Evolutionary conservation across 1,284 basidiomycete species (phyloP).

Genomic region (Amylostereum areolatum): DNA sequence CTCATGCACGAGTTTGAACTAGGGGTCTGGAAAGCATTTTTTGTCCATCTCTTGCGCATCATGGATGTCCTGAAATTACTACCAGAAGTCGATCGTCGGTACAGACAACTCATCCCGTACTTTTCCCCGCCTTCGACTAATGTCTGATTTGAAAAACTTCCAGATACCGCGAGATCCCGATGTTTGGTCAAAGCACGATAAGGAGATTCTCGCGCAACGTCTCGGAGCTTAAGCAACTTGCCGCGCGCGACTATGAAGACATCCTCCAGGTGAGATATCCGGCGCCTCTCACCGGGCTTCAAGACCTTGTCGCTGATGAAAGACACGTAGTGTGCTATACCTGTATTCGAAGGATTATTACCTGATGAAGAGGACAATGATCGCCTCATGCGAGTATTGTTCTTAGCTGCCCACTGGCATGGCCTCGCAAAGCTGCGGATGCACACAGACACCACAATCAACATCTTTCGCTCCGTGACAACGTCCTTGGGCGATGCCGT

Average conservation of each 20-base stretch:
- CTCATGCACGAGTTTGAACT: constrained; percentile 19
- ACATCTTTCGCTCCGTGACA: constrained; percentile 12
- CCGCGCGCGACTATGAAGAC: constrained; percentile 27
- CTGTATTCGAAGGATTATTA: constrained; percentile 23
- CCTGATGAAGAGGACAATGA: constrained; percentile 12
- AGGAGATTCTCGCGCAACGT: constrained; percentile 21
- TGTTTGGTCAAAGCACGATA: constrained; percentile 16
- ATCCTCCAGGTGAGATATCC: constrained; percentile 24
- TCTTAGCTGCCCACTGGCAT: constrained; percentile 19
- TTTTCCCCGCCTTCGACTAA: too few relatives aligned
- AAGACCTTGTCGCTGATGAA: too few relatives aligned
- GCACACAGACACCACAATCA: constrained; percentile 21
- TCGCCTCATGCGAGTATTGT: constrained; percentile 19
- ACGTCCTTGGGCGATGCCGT: constrained; percentile 10
- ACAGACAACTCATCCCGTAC: too few relatives aligned
- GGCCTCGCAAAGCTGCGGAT: constrained; percentile 23
- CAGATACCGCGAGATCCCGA: not conserved
- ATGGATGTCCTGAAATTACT: constrained; percentile 10
- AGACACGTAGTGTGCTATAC: constrained; percentile 19
- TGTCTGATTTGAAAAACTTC: not conserved
- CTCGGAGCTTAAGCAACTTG: constrained; percentile 25
- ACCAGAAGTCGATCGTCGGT: constrained; percentile 4
- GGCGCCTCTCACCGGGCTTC: too few relatives aligned
- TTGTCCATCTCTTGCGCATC: constrained; percentile 20
- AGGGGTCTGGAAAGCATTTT: constrained; percentile 20